Base-by-base conservation (phyloP, 495 filamentous ascomycete genomes). In the Aspergillus homomorphus region DNA sequence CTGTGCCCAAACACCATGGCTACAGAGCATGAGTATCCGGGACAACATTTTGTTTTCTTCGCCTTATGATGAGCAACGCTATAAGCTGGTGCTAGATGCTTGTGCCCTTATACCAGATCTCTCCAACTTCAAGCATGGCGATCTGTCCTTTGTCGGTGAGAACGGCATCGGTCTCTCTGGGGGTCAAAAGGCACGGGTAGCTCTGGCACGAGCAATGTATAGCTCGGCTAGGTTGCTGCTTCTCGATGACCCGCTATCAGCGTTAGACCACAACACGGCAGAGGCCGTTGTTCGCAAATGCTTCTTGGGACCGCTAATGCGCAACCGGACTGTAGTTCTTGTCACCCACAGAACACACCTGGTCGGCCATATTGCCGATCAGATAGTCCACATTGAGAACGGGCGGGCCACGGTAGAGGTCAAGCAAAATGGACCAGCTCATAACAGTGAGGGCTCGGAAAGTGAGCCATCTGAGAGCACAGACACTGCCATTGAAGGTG, bases 21-120 rank as follows among this genome's bases (percentile, higher is more conserved):
- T 96, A 7, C 89, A 94, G 66, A 93, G 88, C 63, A 93, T 93
- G 89, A 92, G 84, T 58, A 91, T 96, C 46, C 86, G 87, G 2
- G 87, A 93, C 30, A 93, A 93, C 58, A 92, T 93, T 45, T 69
- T 93, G 1, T 94, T 94, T 68, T 87, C 86, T 42, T 80, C 85
- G 12, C 81, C 81, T 0, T 89, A 88, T 55, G 87, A 93, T 54
- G 82, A 83, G 21, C 66, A 66, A 22, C 78, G 84, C 0, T 87
- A 86, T 59, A 82, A 81, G 44, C 76, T 77, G 51, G 83, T 85
- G 1, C 56, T 90, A 0, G 74, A 83, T 45, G 85, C 84, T 18
- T 89, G 86, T 63, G 85, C 83, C 8, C 69, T 91, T 10, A 73
- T 80, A 24, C 78, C 81, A 12, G 88, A 91, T 70, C 74, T 91